A percentile compares a stretch with the other conserved stretches of the same genome.
Evolutionary conservation across 331 rosid species (phyloP).

Genomic region (Spiraea crenata): DNA sequence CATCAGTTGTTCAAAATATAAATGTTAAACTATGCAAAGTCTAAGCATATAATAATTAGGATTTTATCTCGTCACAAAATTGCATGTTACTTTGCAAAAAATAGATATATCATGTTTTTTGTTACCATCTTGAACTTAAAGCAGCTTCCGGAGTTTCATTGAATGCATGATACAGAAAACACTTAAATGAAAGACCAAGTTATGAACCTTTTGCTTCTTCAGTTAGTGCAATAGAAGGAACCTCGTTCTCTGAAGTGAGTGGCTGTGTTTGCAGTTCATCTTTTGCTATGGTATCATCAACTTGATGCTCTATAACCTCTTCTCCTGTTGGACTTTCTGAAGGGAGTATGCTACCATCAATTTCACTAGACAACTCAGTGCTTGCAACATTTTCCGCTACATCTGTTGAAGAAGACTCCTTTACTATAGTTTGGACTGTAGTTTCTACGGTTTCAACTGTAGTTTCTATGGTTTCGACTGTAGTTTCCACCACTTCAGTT

Average conservation of each 20-base stretch:
- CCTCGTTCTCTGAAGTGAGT: constrained; percentile 34
- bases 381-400: constrained; percentile 32
- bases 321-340: constrained; percentile 33
- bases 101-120: constrained; percentile 2
- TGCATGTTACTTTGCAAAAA: constrained; percentile 4
- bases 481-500: constrained; percentile 13
- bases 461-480: constrained; percentile 27
- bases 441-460: constrained; percentile 26
- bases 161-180: background rate
- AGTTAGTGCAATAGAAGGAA: constrained; percentile 34
- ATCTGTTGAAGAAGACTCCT: constrained; percentile 36
- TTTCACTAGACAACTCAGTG: constrained; percentile 38
- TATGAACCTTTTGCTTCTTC: constrained; percentile 48
- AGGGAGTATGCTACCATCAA: constrained; percentile 22
- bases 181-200: background rate
- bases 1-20: background rate
- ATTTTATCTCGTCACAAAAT: background rate
- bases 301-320: constrained; percentile 36
- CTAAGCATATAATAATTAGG: background rate
- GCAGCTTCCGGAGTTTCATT: constrained; percentile 1
- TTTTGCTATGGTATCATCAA: constrained; percentile 33
- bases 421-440: constrained; percentile 21
- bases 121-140: background rate
- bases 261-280: constrained; percentile 39
- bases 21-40: background rate